Evolutionary conservation across 2,329 filamentous ascomycete species (phyloP), one percentile per base, ranked within the genome.

Genomic region (Colletotrichum nymphaeae): DNA sequence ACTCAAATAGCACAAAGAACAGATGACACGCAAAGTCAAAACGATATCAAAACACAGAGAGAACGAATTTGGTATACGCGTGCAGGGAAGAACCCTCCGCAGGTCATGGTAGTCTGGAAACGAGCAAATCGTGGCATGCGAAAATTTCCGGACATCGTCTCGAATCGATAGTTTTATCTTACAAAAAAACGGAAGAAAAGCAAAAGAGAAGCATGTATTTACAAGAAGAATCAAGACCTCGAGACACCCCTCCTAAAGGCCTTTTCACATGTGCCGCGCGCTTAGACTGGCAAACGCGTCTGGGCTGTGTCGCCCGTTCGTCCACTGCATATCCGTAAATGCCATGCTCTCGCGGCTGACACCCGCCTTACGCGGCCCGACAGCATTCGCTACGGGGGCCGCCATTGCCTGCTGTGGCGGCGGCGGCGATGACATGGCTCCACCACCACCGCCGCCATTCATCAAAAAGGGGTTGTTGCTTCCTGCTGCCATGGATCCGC

Each of bases 251-350:
- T 35, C 37, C 37, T 7, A 7, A 1, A 5, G 35, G 16, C n/a
- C 12, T 46, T 42, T 24, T 83, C 75, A 80, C 69, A 79, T 83
- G 78, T 89, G 87, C 76, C 88, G 85, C 65, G 93, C 90, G 78
- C 93, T 94, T 75, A 95, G 84, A 63, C 92, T 93, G 2, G 93
- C 91, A 86, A 95, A 95, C 16, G 93, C 93, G 81, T 95, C 93
- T 4, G 93, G 93, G 77, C 93, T 95, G 79, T 95, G 93, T 55
- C 93, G 86, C 11, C 93, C 93, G 77, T 92, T 92, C 77, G 86
- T 87, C 89, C 89, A 91, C 58, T 89, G 87, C 85, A 91, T 88
- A 69, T 90, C 90, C 81, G 90, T 86, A 76, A 91, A 87, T 68
- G 86, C 90, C 80, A 94, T 90, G 80, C 93, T 95, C 79, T 95